phyloP scores from a whole-genome alignment of 1,284 basidiomycete genomes.

The Moesziomyces sp. region DNA sequence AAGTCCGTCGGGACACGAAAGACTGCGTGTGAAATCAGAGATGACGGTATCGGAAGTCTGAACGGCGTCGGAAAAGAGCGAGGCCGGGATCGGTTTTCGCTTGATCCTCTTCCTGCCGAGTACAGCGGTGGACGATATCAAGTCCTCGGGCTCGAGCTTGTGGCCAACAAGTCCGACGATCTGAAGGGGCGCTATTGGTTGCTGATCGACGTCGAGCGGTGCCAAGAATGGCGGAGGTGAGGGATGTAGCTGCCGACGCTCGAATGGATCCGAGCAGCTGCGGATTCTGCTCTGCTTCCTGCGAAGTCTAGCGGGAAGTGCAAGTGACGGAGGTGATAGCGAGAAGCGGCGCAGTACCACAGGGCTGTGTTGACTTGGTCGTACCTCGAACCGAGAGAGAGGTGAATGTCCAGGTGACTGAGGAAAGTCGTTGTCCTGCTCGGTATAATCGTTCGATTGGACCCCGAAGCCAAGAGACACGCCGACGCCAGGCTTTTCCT shows the following conservation, averaged over 20 bases:
- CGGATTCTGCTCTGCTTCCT: neutral
- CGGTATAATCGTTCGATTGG: neutral
- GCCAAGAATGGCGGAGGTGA: neutral
- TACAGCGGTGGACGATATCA: neutral
- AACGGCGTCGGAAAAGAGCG: conserved; percentile 4
- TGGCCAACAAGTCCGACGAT: neutral
- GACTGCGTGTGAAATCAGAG: neutral
- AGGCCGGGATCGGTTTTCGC: conserved; percentile 26
- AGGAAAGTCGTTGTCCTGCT: conserved; percentile 2
- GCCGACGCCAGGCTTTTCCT: neutral
- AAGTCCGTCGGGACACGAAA: neutral
- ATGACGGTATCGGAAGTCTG: neutral
- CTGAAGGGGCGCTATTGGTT: neutral
- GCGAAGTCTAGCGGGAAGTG: neutral
- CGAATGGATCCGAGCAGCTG: neutral
- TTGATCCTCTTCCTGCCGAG: conserved; percentile 5
- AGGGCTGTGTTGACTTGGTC: neutral
- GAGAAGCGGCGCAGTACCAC: neutral
- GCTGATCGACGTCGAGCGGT: neutral
- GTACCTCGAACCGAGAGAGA: conserved; percentile 3
- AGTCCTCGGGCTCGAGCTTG: neutral
- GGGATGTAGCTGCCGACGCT: conserved; percentile 3
- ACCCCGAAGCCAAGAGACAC: conserved; percentile 1
- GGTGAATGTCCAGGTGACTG: conserved; percentile 13
- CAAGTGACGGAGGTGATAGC: neutral